phyloP scores from a whole-genome alignment of 768 basidiomycete genomes.

The Russula ochroleuca region DNA sequence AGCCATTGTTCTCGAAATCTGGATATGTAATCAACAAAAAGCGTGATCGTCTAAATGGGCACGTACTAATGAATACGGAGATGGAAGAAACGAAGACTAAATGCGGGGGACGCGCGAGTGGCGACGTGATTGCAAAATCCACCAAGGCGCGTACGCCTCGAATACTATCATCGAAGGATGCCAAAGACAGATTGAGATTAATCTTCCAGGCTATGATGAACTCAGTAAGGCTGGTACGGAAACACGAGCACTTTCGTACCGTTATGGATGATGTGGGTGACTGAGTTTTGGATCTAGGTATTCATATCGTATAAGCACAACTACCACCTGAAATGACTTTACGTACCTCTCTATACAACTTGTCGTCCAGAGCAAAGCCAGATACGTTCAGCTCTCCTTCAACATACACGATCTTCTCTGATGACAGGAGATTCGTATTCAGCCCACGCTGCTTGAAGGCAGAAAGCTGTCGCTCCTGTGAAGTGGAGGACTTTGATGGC shows the following conservation, averaged over 20 bases:
- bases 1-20: constrained; percentile 29
- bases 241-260: constrained; percentile 10
- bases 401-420: constrained; percentile 28
- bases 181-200: constrained; percentile 29
- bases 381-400: constrained; percentile 28
- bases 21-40: background rate
- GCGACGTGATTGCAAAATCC: constrained; percentile 28
- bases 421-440: constrained; percentile 22
- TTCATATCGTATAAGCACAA: background rate
- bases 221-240: background rate
- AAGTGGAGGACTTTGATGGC: constrained; percentile 9
- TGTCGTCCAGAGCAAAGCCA: constrained; percentile 13
- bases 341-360: constrained; percentile 25
- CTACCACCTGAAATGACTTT: background rate
- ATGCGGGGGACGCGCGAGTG: constrained; percentile 20
- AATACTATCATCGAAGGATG: constrained; percentile 30
- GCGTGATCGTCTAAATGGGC: background rate
- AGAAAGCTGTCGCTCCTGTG: constrained; percentile 20
- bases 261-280: constrained; percentile 30
- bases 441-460: constrained; percentile 28
- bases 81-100: constrained; percentile 31
- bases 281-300: constrained; percentile 16
- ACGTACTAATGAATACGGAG: constrained; percentile 28
- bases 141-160: constrained; percentile 26
- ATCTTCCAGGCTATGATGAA: constrained; percentile 28